Base-by-base conservation (phyloP, 139 green algal genomes). In the Micractinium sp. region DNA sequence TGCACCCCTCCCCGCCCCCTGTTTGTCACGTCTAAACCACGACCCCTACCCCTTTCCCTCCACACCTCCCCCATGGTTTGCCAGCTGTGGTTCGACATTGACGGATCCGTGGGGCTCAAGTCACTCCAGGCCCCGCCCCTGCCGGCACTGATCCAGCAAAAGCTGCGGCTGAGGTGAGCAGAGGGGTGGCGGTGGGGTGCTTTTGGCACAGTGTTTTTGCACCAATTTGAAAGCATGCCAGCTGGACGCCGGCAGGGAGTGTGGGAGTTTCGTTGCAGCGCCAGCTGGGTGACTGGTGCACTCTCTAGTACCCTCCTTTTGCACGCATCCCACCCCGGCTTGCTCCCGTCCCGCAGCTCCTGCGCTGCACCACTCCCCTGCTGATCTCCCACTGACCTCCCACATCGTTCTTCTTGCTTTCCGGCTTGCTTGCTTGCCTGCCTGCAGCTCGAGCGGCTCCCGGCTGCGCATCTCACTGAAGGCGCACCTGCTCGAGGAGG, bases 31-130 rank as follows among this genome's bases (percentile, higher is more conserved):
- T n/a, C n/a, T n/a, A n/a, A n/a, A n/a, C n/a, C n/a, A n/a, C n/a
- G n/a, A n/a, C n/a, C n/a, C n/a, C n/a, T n/a, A n/a, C n/a, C n/a
- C n/a, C 47, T 56, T 56, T 56, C 47, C 47, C 47, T 9, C 9
- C 47, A 56, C 47, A 5, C 47, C 47, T 9, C 47, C 47, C 47
- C 47, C 63, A 16, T 25, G 63, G 63, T 23, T 27, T 71, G 9
- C 5, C 67, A 87, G 83, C 83, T 87, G 27, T 53, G 66, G 1
- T 41, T 81, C 19, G 39, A n/a, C 38, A 80, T 87, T 38, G 83
- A 87, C 25, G 67, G 83, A 39, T n/a, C 27, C 0, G 27, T 87
- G 38, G 38, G 22, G 4, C 36, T 87, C 27, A 87, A 81, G 38
- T 15, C 67, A 1, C 36, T 87, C 16, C 83, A 87, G 67, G 67